Evolutionary conservation across 2,329 filamentous ascomycete genomes (phyloP), one percentile per base, ranked within the genome.

Genomic region (Sarocladium strictum): DNA sequence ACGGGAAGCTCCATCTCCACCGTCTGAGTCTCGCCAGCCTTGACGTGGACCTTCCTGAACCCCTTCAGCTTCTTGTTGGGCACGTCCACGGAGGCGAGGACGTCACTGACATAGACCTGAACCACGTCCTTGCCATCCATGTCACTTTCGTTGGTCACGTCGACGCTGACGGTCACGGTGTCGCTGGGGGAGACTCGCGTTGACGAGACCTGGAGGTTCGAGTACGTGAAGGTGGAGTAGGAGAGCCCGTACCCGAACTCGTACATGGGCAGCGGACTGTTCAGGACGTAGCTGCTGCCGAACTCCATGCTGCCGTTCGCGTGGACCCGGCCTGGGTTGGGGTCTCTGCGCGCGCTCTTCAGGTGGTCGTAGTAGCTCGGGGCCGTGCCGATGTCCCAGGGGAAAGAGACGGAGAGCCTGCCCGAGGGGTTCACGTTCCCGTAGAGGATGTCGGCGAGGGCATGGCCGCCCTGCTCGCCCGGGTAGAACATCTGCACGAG

Each of bases 401-500:
- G 86, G 64, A 90, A 84, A 11, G 80, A 82, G 32, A 89, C 84
- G 1, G 79, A 77, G 12, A 88, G 76, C 64, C 81, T 85, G 37
- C 85, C 85, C 1, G 79, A 84, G 0, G 85, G 85, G 65, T 85
- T 87, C 53, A 80, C 77, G 54, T 81, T 72, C 24, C 85, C 85
- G 61, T 83, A 85, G 1, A 88, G 72, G 27, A 88, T 73, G 58
- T 87, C 83, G 0, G 85, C 85, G 1, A 88, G 74, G 1, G 84
- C 85, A 56, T 83, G 72, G 0, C 85, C 85, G 23, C 84, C 85
- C 69, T 88, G 74, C 61, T 89, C 85, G 0, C 83, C 85, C 6
- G 85, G 84, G 61, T 90, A 90, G 69, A 90, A 90, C 66, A 89
- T 86, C 64, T 90, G 86, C 0, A 90, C 72, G 0, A 90, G 76